A percentile compares a stretch with the other conserved stretches of the same genome.
phyloP scores from a whole-genome alignment of 1,284 basidiomycete species.

The Porodaedalea pini region DNA sequence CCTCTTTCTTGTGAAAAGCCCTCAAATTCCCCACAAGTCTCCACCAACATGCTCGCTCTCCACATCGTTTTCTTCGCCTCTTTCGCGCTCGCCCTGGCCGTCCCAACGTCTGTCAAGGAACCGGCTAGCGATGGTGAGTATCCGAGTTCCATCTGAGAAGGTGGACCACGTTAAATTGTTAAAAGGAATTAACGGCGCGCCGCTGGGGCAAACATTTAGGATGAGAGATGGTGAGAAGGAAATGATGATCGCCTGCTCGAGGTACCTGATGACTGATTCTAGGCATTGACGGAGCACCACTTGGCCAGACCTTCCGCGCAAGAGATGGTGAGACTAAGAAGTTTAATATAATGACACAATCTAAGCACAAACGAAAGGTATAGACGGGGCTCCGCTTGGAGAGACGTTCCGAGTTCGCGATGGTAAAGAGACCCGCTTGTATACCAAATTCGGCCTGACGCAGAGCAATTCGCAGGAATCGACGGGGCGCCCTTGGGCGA shows the following conservation, averaged over 20 bases:
- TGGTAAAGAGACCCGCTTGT: background rate
- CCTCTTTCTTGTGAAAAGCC: background rate
- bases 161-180: background rate
- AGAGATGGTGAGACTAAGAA: background rate
- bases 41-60: constrained; percentile 11
- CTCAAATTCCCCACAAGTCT: background rate
- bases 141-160: background rate
- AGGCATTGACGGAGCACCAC: constrained; percentile 2
- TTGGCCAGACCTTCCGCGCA: constrained; percentile 12
- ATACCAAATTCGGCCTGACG: background rate
- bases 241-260: background rate
- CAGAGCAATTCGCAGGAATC: background rate
- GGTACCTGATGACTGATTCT: background rate
- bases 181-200: background rate
- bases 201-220: constrained; percentile 12
- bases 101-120: background rate
- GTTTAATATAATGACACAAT: background rate
- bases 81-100: constrained; percentile 2
- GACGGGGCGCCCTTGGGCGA: constrained; percentile 12
- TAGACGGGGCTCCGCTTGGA: constrained; percentile 7
- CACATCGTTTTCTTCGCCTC: constrained; percentile 12
- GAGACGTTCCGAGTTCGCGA: constrained; percentile 15
- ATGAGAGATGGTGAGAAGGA: background rate
- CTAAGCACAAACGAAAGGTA: background rate
- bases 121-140: background rate